Evolutionary conservation across 2,329 filamentous ascomycete genomes (phyloP).

Genomic region (Apiospora phragmitis): DNA sequence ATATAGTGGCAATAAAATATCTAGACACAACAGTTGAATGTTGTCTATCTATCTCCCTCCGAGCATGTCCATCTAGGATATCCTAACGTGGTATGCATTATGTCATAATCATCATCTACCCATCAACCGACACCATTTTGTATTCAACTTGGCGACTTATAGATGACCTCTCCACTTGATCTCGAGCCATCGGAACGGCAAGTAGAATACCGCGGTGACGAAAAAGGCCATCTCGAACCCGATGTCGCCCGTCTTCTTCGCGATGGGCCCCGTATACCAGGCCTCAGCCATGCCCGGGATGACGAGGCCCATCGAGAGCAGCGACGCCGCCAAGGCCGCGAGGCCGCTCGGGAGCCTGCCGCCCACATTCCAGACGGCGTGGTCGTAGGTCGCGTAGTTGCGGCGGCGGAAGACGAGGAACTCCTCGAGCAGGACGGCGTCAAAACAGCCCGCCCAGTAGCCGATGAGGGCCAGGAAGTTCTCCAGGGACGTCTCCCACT

Average conservation of each 20-base stretch:
- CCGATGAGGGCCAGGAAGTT: slow-evolving; percentile 47
- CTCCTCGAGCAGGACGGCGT: slow-evolving; percentile 43
- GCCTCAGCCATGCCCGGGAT: slow-evolving; percentile 44
- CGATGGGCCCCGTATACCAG: slow-evolving; percentile 46
- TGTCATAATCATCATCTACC: neutral
- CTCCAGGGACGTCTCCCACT: slow-evolving; percentile 43
- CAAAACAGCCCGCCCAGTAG: slow-evolving; percentile 46
- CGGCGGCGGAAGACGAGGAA: slow-evolving; percentile 49
- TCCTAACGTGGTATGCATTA: neutral
- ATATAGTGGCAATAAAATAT: neutral
- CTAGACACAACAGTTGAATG: slow-evolving; percentile 1
- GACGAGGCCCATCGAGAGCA: slow-evolving; percentile 46
- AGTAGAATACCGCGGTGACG: slow-evolving; percentile 45
- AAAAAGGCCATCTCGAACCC: slow-evolving; percentile 47
- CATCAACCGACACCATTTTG: neutral
- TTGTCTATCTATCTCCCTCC: neutral
- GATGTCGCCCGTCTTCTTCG: slow-evolving; percentile 43
- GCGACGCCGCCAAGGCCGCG: slow-evolving; percentile 46
- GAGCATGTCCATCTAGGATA: neutral
- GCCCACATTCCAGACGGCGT: slow-evolving; percentile 48
- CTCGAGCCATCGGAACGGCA: slow-evolving; percentile 49
- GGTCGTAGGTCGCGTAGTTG: slow-evolving; percentile 46
- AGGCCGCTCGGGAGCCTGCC: slow-evolving; percentile 45
- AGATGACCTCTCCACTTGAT: slow-evolving; percentile 35
- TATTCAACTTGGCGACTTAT: slow-evolving; percentile 15